Evolutionary conservation across 202 grass and related monocot genomes (phyloP).

Genomic region (Cymbopogon flexuosus): DNA sequence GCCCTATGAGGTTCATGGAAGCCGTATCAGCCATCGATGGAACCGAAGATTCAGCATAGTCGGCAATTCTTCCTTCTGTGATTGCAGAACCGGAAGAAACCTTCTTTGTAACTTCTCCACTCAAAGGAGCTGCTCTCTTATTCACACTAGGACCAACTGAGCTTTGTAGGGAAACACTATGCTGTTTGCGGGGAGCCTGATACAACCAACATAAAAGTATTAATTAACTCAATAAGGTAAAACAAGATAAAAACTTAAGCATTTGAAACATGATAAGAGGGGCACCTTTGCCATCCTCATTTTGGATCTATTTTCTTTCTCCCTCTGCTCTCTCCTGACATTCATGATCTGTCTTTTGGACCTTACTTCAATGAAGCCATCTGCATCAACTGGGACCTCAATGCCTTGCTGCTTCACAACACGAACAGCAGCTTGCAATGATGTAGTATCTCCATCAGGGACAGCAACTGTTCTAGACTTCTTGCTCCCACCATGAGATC

Average conservation of each 20-base stretch:
- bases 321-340: slow-evolving; percentile 87
- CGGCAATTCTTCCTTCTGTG: slow-evolving; percentile 38
- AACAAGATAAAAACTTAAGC: slow-evolving; percentile 13
- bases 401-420: slow-evolving; percentile 84
- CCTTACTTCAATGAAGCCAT: slow-evolving; percentile 99
- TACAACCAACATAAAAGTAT: slow-evolving; percentile 37
- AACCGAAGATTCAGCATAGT: slow-evolving; percentile 45
- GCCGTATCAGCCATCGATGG: slow-evolving; percentile 39
- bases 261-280: slow-evolving; percentile 21
- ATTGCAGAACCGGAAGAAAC: slow-evolving; percentile 27
- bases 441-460: slow-evolving; percentile 44
- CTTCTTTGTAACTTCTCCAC: slow-evolving; percentile 36
- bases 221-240: slow-evolving; percentile 29
- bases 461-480: slow-evolving; percentile 35
- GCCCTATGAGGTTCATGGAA: slow-evolving; percentile 51
- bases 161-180: slow-evolving; percentile 38
- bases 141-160: slow-evolving; percentile 42
- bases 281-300: slow-evolving; percentile 73
- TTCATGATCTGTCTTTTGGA: slow-evolving; percentile 93
- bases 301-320: slow-evolving; percentile 89
- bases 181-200: slow-evolving; percentile 66
- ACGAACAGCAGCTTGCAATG: slow-evolving; percentile 52
- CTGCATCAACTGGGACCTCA: slow-evolving; percentile 83
- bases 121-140: slow-evolving; percentile 38
- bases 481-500: slow-evolving; percentile 39